phyloP scores from a whole-genome alignment of 257 asterid species.

The Anisodus tanguticus region DNA sequence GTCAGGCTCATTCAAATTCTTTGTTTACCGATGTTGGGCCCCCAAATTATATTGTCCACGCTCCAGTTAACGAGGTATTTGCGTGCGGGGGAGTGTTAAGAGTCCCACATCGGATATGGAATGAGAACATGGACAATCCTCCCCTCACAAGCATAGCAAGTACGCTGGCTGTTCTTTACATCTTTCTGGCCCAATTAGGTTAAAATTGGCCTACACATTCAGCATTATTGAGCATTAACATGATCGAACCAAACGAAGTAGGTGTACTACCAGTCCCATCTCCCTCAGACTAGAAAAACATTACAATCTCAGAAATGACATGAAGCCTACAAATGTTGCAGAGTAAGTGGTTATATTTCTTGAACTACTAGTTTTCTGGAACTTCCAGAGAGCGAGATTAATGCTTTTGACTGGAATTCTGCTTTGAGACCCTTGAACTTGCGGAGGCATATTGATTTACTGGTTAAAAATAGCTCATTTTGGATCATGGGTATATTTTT shows the following conservation, averaged over 20 bases:
- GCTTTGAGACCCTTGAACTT: conserved; percentile 12
- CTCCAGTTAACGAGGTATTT: no score
- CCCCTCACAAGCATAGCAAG: not conserved
- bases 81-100: no score
- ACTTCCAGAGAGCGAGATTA: not conserved
- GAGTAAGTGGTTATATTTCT: conserved; percentile 20
- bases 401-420: not conserved
- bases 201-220: conserved; percentile 13
- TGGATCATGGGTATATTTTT: not conserved
- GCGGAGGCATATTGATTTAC: not conserved
- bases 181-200: conserved; percentile 7
- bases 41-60: no score
- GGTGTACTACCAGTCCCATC: not conserved
- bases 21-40: no score
- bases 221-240: not conserved
- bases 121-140: no score
- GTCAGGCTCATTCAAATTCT: no score
- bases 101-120: no score
- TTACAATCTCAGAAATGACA: not conserved
- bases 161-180: not conserved
- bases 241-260: not conserved
- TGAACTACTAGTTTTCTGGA: not conserved
- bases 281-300: not conserved
- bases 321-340: conserved; percentile 12
- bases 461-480: conserved; percentile 14